phyloP scores from a whole-genome alignment of 768 basidiomycete species.

The Sarcodon aspratus region DNA sequence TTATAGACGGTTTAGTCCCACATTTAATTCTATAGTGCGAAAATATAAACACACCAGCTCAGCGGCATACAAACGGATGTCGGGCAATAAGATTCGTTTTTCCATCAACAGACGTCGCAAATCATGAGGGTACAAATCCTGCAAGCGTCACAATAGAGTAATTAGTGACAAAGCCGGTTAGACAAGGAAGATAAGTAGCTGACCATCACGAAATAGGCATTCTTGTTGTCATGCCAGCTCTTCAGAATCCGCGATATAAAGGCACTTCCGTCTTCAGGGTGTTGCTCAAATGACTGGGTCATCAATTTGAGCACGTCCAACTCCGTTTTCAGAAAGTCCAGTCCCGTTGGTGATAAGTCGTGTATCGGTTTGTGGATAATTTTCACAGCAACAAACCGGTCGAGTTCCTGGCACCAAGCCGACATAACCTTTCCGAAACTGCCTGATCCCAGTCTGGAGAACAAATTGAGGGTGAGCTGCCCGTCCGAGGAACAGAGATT shows the following conservation, averaged over 20 bases:
- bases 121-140: too few species aligned
- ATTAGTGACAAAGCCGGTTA: neutral
- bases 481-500: neutral
- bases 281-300: neutral
- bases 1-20: neutral
- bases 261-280: neutral
- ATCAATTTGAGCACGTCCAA: neutral
- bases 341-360: neutral
- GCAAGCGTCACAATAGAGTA: neutral
- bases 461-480: neutral
- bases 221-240: neutral
- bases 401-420: neutral
- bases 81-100: neutral
- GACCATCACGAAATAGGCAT: neutral
- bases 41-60: neutral
- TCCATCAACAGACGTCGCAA: too few species aligned
- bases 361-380: neutral
- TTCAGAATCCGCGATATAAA: neutral
- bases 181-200: neutral
- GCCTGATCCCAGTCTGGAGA: neutral
- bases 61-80: neutral
- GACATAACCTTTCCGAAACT: neutral
- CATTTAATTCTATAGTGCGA: neutral
- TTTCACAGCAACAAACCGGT: neutral
- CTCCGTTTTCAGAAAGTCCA: neutral